phyloP scores from a whole-genome alignment of 345 rosid species.

The Eutrema yunnanense region DNA sequence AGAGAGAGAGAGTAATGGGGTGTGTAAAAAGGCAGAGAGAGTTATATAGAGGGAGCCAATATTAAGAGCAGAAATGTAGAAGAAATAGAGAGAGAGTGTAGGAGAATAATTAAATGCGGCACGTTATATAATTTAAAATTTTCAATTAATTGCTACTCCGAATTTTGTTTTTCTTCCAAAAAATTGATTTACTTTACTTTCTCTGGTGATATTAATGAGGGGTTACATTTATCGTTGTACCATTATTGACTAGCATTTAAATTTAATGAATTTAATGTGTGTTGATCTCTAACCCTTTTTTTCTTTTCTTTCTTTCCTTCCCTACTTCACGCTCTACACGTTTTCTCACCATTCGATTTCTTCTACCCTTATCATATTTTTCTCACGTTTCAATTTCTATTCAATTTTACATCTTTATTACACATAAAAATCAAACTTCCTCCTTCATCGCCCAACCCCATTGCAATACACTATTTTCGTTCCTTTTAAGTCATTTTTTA shows the following conservation, averaged over 20 bases:
- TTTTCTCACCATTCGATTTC: slow-evolving; percentile 19
- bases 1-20: not conserved
- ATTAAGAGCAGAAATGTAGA: not conserved
- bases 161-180: not conserved
- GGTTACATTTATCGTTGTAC: slow-evolving; percentile 34
- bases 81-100: not conserved
- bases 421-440: not conserved
- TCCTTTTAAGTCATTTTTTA: not conserved
- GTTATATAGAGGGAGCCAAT: slow-evolving; percentile 10
- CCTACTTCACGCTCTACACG: slow-evolving; percentile 26
- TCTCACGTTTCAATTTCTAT: not conserved
- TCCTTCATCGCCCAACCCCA: not conserved
- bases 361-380: slow-evolving; percentile 7
- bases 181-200: slow-evolving; percentile 6
- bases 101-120: not conserved
- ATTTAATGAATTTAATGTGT: slow-evolving; percentile 20
- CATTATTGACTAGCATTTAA: slow-evolving; percentile 31
- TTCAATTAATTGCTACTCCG: not conserved
- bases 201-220: slow-evolving; percentile 24
- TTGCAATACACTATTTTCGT: not conserved
- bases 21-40: not conserved
- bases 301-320: not conserved
- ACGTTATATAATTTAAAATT: slow-evolving; percentile 19
- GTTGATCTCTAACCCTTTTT: slow-evolving; percentile 10
- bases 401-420: slow-evolving; percentile 2